These are phyloP conservation scores for Pythium insidiosum DNA, from an alignment of 352 stramenopile species.

Conservation along the genomic window DNA sequence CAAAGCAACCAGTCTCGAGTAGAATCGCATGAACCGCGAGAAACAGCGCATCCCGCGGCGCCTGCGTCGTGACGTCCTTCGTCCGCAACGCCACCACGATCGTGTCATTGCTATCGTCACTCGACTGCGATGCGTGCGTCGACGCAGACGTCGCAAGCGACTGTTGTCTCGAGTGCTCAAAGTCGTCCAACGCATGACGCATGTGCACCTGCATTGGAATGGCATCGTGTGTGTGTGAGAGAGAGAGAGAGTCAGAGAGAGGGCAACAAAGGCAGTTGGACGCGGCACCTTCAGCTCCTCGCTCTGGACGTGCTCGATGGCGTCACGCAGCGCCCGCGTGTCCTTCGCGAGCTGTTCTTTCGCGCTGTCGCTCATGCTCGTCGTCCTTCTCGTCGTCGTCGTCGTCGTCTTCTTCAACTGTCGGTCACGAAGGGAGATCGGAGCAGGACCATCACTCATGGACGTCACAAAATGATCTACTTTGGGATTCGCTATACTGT, in stretches of 20 bases:
- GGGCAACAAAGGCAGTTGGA: too few relatives aligned
- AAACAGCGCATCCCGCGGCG: slow-evolving; percentile 57
- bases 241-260: too few relatives aligned
- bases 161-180: slow-evolving; percentile 11
- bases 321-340: slow-evolving; percentile 4
- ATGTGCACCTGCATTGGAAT: slow-evolving; percentile 48
- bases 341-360: not conserved
- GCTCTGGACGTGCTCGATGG: slow-evolving; percentile 8
- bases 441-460: not conserved
- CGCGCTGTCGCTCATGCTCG: slow-evolving; percentile 3
- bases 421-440: too few relatives aligned
- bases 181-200: slow-evolving; percentile 43
- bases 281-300: slow-evolving; percentile 12
- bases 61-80: slow-evolving; percentile 36
- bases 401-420: slow-evolving; percentile 7
- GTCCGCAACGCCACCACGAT: slow-evolving; percentile 29
- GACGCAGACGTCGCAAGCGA: not conserved
- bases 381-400: not conserved
- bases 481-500: too few relatives aligned
- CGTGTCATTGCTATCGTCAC: slow-evolving; percentile 31
- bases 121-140: slow-evolving; percentile 2
- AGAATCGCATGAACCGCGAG: slow-evolving; percentile 60
- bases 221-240: not conserved
- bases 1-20: slow-evolving; percentile 47
- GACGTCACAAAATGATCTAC: too few relatives aligned